Conservation (phyloP, 2,329 filamentous ascomycete species). For the Biscogniauxia sp. region DNA sequence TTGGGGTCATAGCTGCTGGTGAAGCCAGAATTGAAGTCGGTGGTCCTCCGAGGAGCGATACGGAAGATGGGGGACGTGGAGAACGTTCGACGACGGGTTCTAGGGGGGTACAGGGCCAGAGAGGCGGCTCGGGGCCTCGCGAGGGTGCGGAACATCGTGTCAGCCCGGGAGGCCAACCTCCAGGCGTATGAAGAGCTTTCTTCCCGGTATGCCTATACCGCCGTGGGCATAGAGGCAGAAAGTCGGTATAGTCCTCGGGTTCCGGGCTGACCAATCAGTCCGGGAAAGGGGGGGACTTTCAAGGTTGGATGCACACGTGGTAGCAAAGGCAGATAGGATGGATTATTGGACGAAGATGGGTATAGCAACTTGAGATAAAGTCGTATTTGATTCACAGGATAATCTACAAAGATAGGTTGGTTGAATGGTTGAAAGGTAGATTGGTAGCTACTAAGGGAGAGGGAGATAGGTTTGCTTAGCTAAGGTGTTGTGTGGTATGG, state of each 20-base stretch:
- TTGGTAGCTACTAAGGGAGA: too few species aligned
- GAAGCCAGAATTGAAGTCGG: constrained; percentile 56
- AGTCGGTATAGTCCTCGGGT: background rate
- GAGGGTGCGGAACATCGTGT: constrained; percentile 24
- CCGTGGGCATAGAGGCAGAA: constrained; percentile 7
- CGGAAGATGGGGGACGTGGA: constrained; percentile 30
- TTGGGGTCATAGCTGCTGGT: constrained; percentile 58
- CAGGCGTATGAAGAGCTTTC: constrained; percentile 2
- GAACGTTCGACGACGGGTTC: constrained; percentile 22
- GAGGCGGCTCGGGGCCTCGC: constrained; percentile 20
- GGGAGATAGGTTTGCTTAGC: background rate
- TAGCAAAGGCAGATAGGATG: background rate
- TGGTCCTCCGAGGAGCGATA: constrained; percentile 39
- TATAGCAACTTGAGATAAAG: too few species aligned
- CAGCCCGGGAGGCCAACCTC: constrained; percentile 7
- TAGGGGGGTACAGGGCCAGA: constrained; percentile 12
- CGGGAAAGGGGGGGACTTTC: too few species aligned
- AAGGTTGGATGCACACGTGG: background rate
- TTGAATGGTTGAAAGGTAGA: too few species aligned
- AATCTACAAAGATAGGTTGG: too few species aligned
- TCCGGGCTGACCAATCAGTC: background rate
- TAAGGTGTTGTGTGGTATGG: background rate
- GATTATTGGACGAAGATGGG: too few species aligned
- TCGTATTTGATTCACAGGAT: too few species aligned
- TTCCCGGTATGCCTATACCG: constrained; percentile 10